Conservation (phyloP, 2,329 filamentous ascomycete species). For the Gremmenia infestans region DNA sequence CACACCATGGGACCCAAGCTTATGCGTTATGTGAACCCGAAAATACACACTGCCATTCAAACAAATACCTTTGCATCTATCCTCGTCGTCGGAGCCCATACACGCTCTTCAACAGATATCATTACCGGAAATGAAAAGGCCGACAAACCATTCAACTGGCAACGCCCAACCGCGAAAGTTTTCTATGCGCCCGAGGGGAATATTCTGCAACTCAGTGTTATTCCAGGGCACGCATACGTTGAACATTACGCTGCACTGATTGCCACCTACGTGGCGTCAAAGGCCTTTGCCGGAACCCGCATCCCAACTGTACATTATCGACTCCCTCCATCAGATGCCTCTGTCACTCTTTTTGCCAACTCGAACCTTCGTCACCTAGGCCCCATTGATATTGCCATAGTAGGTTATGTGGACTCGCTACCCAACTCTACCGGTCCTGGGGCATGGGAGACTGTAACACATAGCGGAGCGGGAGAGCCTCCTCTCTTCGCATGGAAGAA, state of each 20-base stretch:
- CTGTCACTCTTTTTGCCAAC: slow-evolving; percentile 2
- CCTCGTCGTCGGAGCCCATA: slow-evolving; percentile 3
- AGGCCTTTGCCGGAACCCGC: background rate
- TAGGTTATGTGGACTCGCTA: slow-evolving; percentile 12
- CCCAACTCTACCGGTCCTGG: slow-evolving; percentile 4
- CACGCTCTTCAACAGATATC: slow-evolving; percentile 1
- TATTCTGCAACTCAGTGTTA: slow-evolving; percentile 11
- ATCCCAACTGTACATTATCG: background rate
- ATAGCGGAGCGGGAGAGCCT: background rate
- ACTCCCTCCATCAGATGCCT: slow-evolving; percentile 3
- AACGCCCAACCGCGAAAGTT: slow-evolving; percentile 13
- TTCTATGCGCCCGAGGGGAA: slow-evolving; percentile 1
- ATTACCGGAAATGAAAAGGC: slow-evolving; percentile 13
- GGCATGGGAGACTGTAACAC: slow-evolving; percentile 7
- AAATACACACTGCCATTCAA: slow-evolving; percentile 5
- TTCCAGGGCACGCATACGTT: slow-evolving; percentile 16
- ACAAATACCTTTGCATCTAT: background rate
- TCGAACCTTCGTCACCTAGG: slow-evolving; percentile 12
- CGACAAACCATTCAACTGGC: slow-evolving; percentile 20
- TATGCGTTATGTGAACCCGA: slow-evolving; percentile 3
- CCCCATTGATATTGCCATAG: slow-evolving; percentile 6
- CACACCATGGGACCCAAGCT: slow-evolving; percentile 7
- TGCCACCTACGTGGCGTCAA: slow-evolving; percentile 10
- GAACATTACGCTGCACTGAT: slow-evolving; percentile 16
- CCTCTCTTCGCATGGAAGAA: slow-evolving; percentile 15